These are phyloP conservation scores for Plicaturopsis crispa DNA, from an alignment of 768 basidiomycete genomes.

Conservation along the genomic window DNA sequence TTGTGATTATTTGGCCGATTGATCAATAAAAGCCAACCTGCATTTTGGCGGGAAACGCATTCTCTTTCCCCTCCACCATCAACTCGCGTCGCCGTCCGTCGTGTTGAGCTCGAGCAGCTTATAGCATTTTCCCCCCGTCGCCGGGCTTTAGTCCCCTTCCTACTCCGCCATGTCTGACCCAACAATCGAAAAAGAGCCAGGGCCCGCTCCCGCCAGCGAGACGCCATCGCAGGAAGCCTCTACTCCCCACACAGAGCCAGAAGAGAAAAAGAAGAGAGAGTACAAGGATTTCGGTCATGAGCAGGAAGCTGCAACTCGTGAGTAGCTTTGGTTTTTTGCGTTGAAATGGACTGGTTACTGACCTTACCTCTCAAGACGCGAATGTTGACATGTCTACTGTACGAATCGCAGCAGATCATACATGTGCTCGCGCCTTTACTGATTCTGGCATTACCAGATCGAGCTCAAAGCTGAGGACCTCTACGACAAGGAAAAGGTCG, in stretches of 20 bases:
- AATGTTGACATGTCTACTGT: constrained; percentile 83
- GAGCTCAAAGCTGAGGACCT: constrained; percentile 89
- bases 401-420: too few species aligned
- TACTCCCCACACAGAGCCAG: constrained; percentile 11
- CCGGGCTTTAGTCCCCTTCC: too few species aligned
- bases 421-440: too few species aligned
- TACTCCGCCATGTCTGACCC: neutral
- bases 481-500: constrained; percentile 99
- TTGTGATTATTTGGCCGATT: too few species aligned
- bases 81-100: too few species aligned
- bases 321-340: constrained; percentile 19
- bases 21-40: too few species aligned
- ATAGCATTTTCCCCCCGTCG: too few species aligned
- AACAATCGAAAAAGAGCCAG: constrained; percentile 18
- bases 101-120: too few species aligned
- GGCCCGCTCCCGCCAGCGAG: constrained; percentile 48
- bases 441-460: constrained; percentile 40
- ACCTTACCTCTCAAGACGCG: constrained; percentile 46
- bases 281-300: constrained; percentile 85
- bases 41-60: too few species aligned
- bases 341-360: constrained; percentile 9
- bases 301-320: constrained; percentile 59
- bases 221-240: constrained; percentile 2
- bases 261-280: constrained; percentile 61
- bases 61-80: too few species aligned